Base-by-base conservation (phyloP, 2,329 filamentous ascomycete species). In the Westerdykella sp. region DNA sequence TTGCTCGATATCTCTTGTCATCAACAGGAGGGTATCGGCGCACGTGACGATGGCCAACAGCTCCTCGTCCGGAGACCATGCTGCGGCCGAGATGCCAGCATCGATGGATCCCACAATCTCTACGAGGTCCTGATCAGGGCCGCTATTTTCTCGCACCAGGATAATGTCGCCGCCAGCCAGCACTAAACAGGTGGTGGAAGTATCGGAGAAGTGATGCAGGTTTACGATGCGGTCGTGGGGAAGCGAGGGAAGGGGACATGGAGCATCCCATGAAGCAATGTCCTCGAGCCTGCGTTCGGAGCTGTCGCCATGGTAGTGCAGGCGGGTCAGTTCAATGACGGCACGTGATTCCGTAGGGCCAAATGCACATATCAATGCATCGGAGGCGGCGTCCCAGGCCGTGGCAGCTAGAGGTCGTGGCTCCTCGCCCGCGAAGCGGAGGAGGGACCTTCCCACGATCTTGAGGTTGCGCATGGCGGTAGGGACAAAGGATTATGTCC, bases 31-130 rank as follows among this genome's bases (percentile, higher is more conserved):
- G 0, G 87, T 93, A 47, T 83, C 76, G 34, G 81, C 83, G 57
- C 83, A 82, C 14, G 93, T 97, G 41, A 84, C 81, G 49, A 98
- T 80, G 43, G 85, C 81, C 36, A 98, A 73, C 14, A 97, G 75
- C 64, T 97, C 91, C 61, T 96, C 91, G 60, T 98, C 93, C 2
- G 90, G 90, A 32, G 91, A 95, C 93, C 93, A 98, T 53, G 81
- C 79, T 13, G 90, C 91, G 13, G 89, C 88, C 18, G 83, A 80
- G 55, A 98, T 95, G 18, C 91, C 93, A 45, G 85, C 85, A 69
- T 96, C 89, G 31, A 98, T 87, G 28, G 89, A 94, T 36, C 93
- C 93, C 50, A 97, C 81, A 55, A 98, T 97, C 67, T 97, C 93
- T 55, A 98, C 89, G 55, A 86, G 82, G 31, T 89, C 85, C 63